Conservation (phyloP, 2,329 filamentous ascomycete genomes). For the Phyllosticta citriasiana region DNA sequence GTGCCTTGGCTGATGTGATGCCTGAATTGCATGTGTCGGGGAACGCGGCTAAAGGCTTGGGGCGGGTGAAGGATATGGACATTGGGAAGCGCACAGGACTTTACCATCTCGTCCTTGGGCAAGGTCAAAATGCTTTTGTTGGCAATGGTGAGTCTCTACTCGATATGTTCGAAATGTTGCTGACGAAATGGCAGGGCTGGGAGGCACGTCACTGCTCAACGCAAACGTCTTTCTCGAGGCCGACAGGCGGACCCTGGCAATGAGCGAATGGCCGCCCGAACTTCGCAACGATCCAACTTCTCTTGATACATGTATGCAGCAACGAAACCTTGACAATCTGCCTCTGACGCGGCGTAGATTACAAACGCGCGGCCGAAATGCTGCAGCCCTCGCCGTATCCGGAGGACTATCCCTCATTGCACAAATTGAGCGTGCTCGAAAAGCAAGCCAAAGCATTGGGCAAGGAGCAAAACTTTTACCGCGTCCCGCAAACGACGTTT, state of each 20-base stretch:
- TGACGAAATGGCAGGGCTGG: constrained; percentile 38
- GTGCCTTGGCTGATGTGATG: constrained; percentile 35
- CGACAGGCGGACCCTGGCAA: constrained; percentile 43
- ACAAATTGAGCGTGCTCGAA: constrained; percentile 49
- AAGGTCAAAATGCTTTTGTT: constrained; percentile 54
- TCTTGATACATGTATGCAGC: constrained; percentile 42
- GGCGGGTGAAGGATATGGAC: constrained; percentile 35
- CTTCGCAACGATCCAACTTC: constrained; percentile 33
- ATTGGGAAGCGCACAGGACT: constrained; percentile 49
- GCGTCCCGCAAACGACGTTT: constrained; percentile 52
- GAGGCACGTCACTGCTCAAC: constrained; percentile 57
- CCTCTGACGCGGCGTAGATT: constrained; percentile 35
- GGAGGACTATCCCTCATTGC: constrained; percentile 44
- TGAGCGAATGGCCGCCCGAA: constrained; percentile 50
- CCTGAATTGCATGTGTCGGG: constrained; percentile 49
- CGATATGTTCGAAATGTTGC: neutral
- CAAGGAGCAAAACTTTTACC: constrained; percentile 43
- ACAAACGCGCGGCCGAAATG: constrained; percentile 44
- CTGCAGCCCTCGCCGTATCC: constrained; percentile 53
- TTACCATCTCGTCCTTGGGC: constrained; percentile 53
- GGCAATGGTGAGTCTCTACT: constrained; percentile 38
- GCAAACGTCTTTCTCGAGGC: constrained; percentile 57
- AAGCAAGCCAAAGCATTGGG: constrained; percentile 46
- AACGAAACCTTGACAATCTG: neutral
- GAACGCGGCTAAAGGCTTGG: constrained; percentile 36